A percentile compares a stretch with the other conserved stretches of the same genome.
Evolutionary conservation across 1,284 basidiomycete genomes (phyloP).

Genomic region (Ganoderma resinaceum): DNA sequence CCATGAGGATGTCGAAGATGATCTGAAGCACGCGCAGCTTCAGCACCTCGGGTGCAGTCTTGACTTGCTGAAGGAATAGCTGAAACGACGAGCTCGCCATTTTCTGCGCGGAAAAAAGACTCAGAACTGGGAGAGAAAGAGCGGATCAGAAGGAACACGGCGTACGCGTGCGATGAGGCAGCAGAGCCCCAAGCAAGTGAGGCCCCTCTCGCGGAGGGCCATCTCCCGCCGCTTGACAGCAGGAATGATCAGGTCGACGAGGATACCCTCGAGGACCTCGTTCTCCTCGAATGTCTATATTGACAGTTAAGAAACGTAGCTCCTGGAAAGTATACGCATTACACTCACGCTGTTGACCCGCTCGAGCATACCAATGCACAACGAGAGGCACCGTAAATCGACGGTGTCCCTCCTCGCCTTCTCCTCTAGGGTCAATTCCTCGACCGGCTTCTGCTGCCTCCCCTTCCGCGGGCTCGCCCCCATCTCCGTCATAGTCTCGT

Average conservation of each 20-base stretch:
- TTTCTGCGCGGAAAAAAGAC: constrained; percentile 52
- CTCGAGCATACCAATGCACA: constrained; percentile 92
- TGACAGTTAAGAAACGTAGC: constrained; percentile 11
- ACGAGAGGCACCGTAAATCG: constrained; percentile 84
- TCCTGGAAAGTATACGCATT: neutral
- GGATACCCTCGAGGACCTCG: constrained; percentile 89
- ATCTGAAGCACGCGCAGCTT: constrained; percentile 86
- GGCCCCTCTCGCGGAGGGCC: constrained; percentile 84
- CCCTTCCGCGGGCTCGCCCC: constrained; percentile 38
- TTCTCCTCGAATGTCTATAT: constrained; percentile 90
- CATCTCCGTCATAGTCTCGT: constrained; percentile 44
- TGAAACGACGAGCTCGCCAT: constrained; percentile 94
- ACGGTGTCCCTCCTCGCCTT: constrained; percentile 68
- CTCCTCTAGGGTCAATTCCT: constrained; percentile 66
- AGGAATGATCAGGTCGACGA: constrained; percentile 91
- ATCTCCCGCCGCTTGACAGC: constrained; percentile 90
- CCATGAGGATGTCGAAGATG: constrained; percentile 91
- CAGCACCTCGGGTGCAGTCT: constrained; percentile 78
- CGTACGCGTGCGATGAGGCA: constrained; percentile 86
- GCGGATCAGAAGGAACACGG: neutral
- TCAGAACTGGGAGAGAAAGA: neutral
- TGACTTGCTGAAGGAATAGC: constrained; percentile 88
- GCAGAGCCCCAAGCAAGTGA: constrained; percentile 88
- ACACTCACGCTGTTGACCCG: constrained; percentile 80
- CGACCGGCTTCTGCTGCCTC: constrained; percentile 48